These are phyloP conservation scores for Tolypocladium cylindrosporum DNA, from an alignment of 2,329 filamentous ascomycete species.

Conservation along the genomic window DNA sequence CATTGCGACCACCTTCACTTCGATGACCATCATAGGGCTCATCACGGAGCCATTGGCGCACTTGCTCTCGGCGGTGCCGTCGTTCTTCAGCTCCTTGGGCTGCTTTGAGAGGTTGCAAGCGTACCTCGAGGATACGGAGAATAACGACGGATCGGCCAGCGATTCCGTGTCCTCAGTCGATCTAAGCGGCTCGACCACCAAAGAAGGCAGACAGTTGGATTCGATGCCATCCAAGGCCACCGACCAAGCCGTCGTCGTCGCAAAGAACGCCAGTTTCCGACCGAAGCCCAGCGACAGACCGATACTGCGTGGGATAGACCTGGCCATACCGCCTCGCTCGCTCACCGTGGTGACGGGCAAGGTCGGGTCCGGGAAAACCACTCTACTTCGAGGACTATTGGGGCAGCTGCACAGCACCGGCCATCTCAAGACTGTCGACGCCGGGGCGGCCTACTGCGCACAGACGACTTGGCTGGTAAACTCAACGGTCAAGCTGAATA, in stretches of 20 bases:
- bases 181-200: not conserved
- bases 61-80: conserved; percentile 11
- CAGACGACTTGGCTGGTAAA: conserved; percentile 10
- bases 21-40: conserved; percentile 13
- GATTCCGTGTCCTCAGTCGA: not conserved
- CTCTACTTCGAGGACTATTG: conserved; percentile 5
- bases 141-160: not conserved
- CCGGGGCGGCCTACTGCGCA: conserved; percentile 7
- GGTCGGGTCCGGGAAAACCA: conserved; percentile 10
- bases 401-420: conserved; percentile 6
- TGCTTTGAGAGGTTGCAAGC: conserved; percentile 13
- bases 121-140: not conserved
- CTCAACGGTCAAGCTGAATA: conserved; percentile 7
- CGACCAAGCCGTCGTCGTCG: not conserved
- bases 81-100: conserved; percentile 11
- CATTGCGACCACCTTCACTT: conserved; percentile 10
- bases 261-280: not conserved
- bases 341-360: conserved; percentile 9
- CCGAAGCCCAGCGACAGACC: not conserved
- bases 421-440: not conserved
- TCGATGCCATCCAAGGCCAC: not conserved
- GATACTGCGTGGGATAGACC: not conserved
- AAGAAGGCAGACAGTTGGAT: not conserved
- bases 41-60: conserved; percentile 10
- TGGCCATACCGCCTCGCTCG: not conserved